These are phyloP conservation scores for Hirschioporus abietinus DNA, from an alignment of 768 basidiomycete genomes.

Conservation along the genomic window DNA sequence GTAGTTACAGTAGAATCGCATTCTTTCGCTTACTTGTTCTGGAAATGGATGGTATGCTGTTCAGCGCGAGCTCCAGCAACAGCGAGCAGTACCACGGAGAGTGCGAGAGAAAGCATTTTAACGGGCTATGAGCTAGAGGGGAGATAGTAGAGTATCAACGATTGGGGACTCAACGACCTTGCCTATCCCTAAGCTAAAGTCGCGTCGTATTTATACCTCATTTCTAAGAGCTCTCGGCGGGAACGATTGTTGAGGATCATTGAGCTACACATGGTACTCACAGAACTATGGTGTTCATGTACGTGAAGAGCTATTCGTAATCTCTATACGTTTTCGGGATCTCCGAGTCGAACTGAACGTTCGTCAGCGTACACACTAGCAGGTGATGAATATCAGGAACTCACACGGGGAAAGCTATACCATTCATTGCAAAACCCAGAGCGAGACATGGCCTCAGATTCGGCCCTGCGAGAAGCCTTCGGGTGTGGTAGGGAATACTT, in stretches of 20 bases:
- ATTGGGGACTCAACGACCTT: neutral
- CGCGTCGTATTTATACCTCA: neutral
- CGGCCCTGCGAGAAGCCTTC: neutral
- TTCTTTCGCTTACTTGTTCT: conserved; percentile 22
- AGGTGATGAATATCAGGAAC: neutral
- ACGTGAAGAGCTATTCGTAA: neutral
- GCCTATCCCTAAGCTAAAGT: neutral
- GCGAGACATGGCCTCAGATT: neutral
- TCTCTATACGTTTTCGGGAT: neutral
- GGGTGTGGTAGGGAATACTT: neutral
- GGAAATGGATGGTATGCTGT: conserved; percentile 32
- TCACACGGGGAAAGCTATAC: neutral
- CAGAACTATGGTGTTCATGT: neutral
- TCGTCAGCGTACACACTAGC: neutral
- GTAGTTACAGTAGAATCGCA: neutral
- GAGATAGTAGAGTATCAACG: neutral
- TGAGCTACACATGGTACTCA: neutral
- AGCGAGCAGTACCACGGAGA: conserved; percentile 14
- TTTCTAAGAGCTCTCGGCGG: neutral
- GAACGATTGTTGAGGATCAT: neutral
- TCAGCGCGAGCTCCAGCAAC: conserved; percentile 24
- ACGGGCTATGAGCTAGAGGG: neutral
- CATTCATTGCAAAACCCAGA: neutral
- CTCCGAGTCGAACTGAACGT: neutral
- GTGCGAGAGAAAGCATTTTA: neutral